A percentile compares a stretch with the other conserved stretches of the same genome.
Evolutionary conservation across 208 protist species (phyloP).

Genomic region (Balamuthia mandrillaris): DNA sequence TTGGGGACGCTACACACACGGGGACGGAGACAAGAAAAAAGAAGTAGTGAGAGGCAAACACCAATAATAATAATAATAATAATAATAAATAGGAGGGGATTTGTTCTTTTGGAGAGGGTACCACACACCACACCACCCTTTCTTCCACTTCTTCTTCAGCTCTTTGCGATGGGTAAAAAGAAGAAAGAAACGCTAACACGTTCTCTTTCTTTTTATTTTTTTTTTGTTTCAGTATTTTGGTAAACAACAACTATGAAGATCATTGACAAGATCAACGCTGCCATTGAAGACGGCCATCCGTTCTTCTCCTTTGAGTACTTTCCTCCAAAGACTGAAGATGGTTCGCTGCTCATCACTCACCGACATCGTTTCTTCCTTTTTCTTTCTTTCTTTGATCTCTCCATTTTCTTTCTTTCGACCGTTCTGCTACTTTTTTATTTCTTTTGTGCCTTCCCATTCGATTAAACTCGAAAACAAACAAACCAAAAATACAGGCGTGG

Average conservation of each 20-base stretch:
- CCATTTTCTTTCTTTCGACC: too few relatives aligned
- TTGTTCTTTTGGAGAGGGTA: not conserved
- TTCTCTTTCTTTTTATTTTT: not conserved
- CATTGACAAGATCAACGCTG: slow-evolving; percentile 79
- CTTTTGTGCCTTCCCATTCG: not conserved
- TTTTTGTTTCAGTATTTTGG: not conserved
- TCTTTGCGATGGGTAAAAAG: not conserved
- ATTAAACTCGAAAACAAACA: not conserved
- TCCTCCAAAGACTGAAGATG: slow-evolving; percentile 86
- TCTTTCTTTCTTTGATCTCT: too few relatives aligned
- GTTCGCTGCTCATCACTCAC: not conserved
- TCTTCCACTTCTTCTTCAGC: not conserved
- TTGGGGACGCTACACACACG: too few relatives aligned
- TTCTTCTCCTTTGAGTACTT: slow-evolving; percentile 93
- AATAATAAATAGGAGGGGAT: too few relatives aligned
- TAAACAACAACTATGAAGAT: slow-evolving; percentile 69
- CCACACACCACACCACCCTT: not conserved
- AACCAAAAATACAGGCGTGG: slow-evolving; percentile 56
- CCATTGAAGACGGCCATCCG: slow-evolving; percentile 50
- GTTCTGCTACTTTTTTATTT: slow-evolving; percentile 2
- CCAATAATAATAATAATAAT: too few relatives aligned
- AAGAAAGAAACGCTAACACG: not conserved
- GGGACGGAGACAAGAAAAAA: too few relatives aligned
- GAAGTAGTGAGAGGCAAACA: too few relatives aligned
- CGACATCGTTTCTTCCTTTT: not conserved